A percentile compares a stretch with the other conserved stretches of the same genome.
phyloP scores from a whole-genome alignment of 2,329 filamentous ascomycete genomes.

The Elsinoe necatrix region DNA sequence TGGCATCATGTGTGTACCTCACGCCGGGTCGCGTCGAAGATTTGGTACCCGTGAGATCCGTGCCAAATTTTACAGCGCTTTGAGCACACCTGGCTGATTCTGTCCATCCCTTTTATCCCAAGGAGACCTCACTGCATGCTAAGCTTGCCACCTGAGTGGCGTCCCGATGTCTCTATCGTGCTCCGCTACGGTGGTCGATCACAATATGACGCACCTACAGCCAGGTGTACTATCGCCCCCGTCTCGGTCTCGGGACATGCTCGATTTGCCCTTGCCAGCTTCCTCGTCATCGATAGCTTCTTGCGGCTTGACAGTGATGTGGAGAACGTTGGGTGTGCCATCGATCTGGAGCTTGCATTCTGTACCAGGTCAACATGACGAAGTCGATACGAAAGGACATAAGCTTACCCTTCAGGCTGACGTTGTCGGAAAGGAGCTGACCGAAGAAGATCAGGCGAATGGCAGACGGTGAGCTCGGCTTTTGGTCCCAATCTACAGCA shows the following conservation, averaged over 20 bases:
- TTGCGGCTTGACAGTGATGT: conserved; percentile 85
- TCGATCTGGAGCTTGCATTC: conserved; percentile 66
- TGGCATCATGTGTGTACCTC: too few relatives aligned
- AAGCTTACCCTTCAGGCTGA: conserved; percentile 64
- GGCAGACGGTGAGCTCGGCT: conserved; percentile 75
- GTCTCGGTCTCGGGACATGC: conserved; percentile 39
- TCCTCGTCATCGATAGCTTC: conserved; percentile 74
- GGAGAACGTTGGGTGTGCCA: conserved; percentile 74
- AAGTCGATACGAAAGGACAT: background rate
- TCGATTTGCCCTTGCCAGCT: conserved; percentile 59
- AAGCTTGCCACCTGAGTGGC: background rate
- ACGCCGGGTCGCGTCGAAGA: too few relatives aligned
- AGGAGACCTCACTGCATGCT: too few relatives aligned
- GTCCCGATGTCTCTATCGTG: background rate
- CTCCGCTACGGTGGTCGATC: conserved; percentile 19
- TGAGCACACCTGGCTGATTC: too few relatives aligned
- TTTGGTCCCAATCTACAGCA: conserved; percentile 66
- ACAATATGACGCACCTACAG: conserved; percentile 59
- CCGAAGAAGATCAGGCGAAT: conserved; percentile 91
- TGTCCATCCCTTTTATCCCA: too few relatives aligned
- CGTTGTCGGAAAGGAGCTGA: conserved; percentile 82
- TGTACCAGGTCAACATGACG: conserved; percentile 31
- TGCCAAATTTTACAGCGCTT: too few relatives aligned
- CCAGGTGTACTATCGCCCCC: conserved; percentile 49
- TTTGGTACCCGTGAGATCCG: too few relatives aligned